These are phyloP conservation scores for Torulaspora quercuum DNA, from an alignment of 805 yeast species.

Conservation along the genomic window DNA sequence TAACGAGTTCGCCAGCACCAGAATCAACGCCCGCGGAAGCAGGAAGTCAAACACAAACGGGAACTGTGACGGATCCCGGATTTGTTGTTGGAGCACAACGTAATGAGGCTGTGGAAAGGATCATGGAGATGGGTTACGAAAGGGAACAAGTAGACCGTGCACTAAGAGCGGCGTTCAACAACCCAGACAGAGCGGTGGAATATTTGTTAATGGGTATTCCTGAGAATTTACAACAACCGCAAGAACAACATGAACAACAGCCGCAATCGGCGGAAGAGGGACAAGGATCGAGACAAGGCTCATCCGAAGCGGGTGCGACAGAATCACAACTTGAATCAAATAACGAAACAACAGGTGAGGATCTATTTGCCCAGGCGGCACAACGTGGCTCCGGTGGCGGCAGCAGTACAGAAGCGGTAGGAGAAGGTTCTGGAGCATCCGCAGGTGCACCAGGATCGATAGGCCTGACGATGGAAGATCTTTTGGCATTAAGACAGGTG, in stretches of 20 bases:
- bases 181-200: conserved; percentile 98
- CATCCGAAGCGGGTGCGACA: conserved; percentile 8
- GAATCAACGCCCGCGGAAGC: conserved; percentile 26
- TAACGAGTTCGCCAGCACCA: conserved; percentile 14
- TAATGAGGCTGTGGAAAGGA: conserved; percentile 71
- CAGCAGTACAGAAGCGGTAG: conserved; percentile 29
- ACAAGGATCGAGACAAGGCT: conserved; percentile 17
- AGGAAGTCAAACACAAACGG: conserved; percentile 22
- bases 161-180: conserved; percentile 89
- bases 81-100: conserved; percentile 77
- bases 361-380: conserved; percentile 46
- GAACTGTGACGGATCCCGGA: conserved; percentile 43
- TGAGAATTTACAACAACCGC: conserved; percentile 45
- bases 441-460: conserved; percentile 40
- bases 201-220: conserved; percentile 89
- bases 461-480: conserved; percentile 45
- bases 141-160: conserved; percentile 86
- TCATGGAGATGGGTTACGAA: conserved; percentile 95
- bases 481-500: conserved; percentile 66
- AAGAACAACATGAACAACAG: conserved; percentile 23
- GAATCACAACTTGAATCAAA: conserved; percentile 5
- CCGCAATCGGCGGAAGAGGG: conserved; percentile 13
- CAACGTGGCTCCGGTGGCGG: conserved; percentile 29
- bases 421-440: conserved; percentile 22
- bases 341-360: conserved; percentile 24